phyloP scores from a whole-genome alignment of 176 grass and related monocot species.

The sorghum (Sorghum bicolor) region Sorghum_bicolor_NCBIv3 NC_012875.2:52161001-52161500 shows the following conservation, averaged over 20 bases:
- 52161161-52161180: constrained; percentile 26
- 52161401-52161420: not conserved
- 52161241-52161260: not conserved
- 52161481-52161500: no score
- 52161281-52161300: not conserved
- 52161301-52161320: not conserved
- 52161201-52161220: constrained; percentile 78
- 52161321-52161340: not conserved
- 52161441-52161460: not conserved
- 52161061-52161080: constrained; percentile 26
- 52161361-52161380: not conserved
- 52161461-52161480: no score
- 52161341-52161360: not conserved
- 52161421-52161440: not conserved
- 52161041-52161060: constrained; percentile 47
- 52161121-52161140: constrained; percentile 27
- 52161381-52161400: not conserved
- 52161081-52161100: constrained; percentile 40
- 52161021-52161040: constrained; percentile 72
- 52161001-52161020: constrained; percentile 81
- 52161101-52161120: constrained; percentile 60
- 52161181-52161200: constrained; percentile 39
- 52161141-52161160: constrained; percentile 23
- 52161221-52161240: constrained; percentile 52
- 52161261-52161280: constrained; percentile 12